Conservation (phyloP, 2,329 filamentous ascomycete species). For the Pseudocercospora cruenta region DNA sequence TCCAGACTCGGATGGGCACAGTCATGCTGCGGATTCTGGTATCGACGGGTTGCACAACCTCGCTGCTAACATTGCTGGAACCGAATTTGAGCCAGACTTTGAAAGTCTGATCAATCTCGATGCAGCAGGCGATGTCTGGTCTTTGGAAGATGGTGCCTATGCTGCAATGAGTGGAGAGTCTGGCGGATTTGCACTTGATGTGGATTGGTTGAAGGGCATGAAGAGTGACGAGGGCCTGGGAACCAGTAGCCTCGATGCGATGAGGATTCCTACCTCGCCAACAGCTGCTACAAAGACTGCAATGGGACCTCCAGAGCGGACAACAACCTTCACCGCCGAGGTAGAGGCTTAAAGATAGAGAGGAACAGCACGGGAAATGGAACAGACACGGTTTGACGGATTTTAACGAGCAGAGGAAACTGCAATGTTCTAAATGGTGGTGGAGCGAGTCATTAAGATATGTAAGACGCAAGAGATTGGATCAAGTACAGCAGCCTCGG, state of each 20-base stretch:
- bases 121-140: slow-evolving; percentile 39
- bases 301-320: neutral
- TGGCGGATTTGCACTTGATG: slow-evolving; percentile 39
- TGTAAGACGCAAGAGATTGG: neutral
- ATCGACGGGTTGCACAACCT: neutral
- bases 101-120: slow-evolving; percentile 43
- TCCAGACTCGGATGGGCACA: slow-evolving; percentile 44
- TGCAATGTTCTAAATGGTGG: neutral
- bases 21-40: slow-evolving; percentile 12
- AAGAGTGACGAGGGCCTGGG: slow-evolving; percentile 25
- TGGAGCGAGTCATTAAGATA: neutral
- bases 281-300: neutral
- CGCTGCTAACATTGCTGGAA: slow-evolving; percentile 17
- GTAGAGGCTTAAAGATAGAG: neutral
- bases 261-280: slow-evolving; percentile 1
- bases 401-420: neutral
- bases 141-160: slow-evolving; percentile 39
- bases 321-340: neutral
- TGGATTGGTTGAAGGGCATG: slow-evolving; percentile 43
- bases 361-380: neutral
- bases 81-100: slow-evolving; percentile 40
- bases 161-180: slow-evolving; percentile 39
- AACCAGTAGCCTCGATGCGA: slow-evolving; percentile 8
- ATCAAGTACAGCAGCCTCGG: neutral
- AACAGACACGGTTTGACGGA: neutral